Conservation (phyloP, 2,329 filamentous ascomycete genomes). For the Geosmithia putterillii region DNA sequence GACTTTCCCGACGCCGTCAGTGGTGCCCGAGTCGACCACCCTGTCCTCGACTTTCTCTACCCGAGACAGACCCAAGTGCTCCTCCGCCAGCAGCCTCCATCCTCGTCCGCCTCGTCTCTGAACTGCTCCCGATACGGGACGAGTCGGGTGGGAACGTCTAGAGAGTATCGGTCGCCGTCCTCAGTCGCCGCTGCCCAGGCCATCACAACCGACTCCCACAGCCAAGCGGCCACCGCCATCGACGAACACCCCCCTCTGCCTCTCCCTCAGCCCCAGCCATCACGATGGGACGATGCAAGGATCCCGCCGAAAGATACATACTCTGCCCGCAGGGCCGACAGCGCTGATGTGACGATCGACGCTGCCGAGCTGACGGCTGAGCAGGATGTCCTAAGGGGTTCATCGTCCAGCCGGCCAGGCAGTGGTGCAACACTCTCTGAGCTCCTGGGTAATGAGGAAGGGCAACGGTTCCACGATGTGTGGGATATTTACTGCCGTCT, state of each 20-base stretch:
- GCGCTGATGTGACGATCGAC: background rate
- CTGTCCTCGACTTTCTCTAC: conserved; percentile 39
- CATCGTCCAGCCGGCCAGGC: background rate
- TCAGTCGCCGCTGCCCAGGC: background rate
- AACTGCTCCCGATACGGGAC: background rate
- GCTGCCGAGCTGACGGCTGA: background rate
- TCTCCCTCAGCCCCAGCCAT: background rate
- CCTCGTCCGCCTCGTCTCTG: background rate
- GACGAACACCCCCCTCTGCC: background rate
- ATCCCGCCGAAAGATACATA: background rate
- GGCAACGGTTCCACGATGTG: conserved; percentile 22
- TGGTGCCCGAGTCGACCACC: conserved; percentile 8
- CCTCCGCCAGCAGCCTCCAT: conserved; percentile 1
- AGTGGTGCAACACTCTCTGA: conserved; percentile 2
- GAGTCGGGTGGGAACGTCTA: background rate
- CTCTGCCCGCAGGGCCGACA: background rate
- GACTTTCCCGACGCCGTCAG: background rate
- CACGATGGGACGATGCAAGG: background rate
- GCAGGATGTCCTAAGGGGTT: background rate
- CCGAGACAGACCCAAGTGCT: conserved; percentile 19
- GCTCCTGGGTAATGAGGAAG: conserved; percentile 12
- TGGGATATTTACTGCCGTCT: conserved; percentile 31
- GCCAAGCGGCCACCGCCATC: background rate
- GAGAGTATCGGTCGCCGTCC: background rate
- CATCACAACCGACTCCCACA: background rate